Evolutionary conservation across 441 rosid genomes (phyloP).

Genomic region (Aquilaria agallochum): DNA sequence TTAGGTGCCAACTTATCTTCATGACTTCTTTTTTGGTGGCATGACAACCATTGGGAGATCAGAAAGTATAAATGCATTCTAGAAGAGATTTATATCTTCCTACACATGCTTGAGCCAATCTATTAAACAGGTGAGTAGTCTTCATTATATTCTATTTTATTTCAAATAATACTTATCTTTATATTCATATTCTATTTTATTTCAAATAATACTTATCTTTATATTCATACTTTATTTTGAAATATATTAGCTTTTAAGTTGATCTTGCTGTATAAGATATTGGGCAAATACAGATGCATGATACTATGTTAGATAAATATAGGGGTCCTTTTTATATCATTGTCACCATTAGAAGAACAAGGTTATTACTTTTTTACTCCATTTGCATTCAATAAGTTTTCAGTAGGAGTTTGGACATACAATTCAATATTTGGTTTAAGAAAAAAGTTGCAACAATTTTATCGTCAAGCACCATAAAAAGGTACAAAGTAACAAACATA

Average conservation of each 20-base stretch:
- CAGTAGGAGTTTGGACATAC: background rate
- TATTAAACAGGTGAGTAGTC: background rate
- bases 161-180: background rate
- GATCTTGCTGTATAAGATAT: background rate
- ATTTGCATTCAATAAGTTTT: background rate
- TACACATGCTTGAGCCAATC: background rate
- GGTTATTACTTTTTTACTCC: too few species aligned
- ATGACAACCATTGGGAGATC: constrained; percentile 1
- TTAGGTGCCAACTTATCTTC: constrained; percentile 4
- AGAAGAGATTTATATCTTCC: background rate
- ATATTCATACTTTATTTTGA: background rate
- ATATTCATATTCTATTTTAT: background rate
- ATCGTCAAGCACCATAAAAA: background rate
- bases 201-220: background rate
- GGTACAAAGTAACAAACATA: background rate
- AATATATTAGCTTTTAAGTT: background rate
- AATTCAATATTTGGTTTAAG: background rate
- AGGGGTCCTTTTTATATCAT: background rate
- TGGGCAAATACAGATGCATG: background rate
- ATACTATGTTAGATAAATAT: background rate
- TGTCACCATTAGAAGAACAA: background rate
- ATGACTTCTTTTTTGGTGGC: background rate
- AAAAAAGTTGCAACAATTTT: background rate
- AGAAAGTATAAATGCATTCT: background rate
- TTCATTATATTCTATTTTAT: background rate